These are phyloP conservation scores for Saraca asoca DNA, from an alignment of 331 rosid genomes.

Conservation along the genomic window DNA sequence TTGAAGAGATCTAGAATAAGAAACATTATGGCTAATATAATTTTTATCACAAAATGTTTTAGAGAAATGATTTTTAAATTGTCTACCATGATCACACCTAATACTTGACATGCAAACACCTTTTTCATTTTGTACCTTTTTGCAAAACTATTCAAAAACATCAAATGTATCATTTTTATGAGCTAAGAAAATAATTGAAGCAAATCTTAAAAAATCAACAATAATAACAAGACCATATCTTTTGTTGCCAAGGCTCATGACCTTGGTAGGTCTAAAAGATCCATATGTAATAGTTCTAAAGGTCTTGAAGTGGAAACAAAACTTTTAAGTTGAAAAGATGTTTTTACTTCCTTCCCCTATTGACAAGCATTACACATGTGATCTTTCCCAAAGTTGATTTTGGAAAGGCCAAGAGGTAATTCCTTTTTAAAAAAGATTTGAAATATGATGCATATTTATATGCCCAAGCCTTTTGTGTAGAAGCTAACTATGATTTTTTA, in stretches of 20 bases:
- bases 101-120: background rate
- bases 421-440: too few species aligned
- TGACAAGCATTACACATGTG: too few species aligned
- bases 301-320: background rate
- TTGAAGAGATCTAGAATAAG: background rate
- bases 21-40: background rate
- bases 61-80: background rate
- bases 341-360: background rate
- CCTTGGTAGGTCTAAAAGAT: background rate
- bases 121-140: background rate
- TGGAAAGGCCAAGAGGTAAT: too few species aligned
- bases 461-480: too few species aligned
- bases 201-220: background rate
- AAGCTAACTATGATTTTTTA: too few species aligned
- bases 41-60: background rate
- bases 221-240: background rate
- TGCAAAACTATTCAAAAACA: background rate
- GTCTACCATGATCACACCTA: background rate
- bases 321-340: background rate
- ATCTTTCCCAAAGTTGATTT: too few species aligned
- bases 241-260: background rate
- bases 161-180: background rate
- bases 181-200: background rate
- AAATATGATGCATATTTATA: too few species aligned
- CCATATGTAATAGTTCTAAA: background rate